A percentile compares a stretch with the other conserved stretches of the same genome.
Evolutionary conservation across 306 rosid genomes (phyloP).

Genomic region (Coriaria nepalensis): DNA sequence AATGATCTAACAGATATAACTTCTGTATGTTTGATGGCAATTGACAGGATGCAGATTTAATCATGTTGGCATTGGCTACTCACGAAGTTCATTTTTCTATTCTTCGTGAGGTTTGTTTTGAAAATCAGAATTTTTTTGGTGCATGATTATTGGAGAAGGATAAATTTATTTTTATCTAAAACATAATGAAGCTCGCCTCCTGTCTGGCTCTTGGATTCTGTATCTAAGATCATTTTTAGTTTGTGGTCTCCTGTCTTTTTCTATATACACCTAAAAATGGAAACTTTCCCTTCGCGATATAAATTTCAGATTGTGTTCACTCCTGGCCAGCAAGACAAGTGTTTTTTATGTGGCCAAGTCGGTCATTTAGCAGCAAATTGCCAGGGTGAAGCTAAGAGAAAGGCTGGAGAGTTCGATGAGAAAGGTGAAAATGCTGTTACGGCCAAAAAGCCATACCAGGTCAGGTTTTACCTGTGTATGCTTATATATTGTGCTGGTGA

Average conservation of each 20-base stretch:
- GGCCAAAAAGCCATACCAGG: constrained; percentile 86
- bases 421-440: constrained; percentile 43
- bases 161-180: no score
- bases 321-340: constrained; percentile 87
- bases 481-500: constrained; percentile 1
- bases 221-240: no score
- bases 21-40: constrained; percentile 2
- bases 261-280: no score
- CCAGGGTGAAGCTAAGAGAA: constrained; percentile 79
- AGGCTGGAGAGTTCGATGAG: constrained; percentile 80
- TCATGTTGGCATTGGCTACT: constrained; percentile 93
- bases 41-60: constrained; percentile 94
- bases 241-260: no score
- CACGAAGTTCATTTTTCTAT: constrained; percentile 96
- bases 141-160: background rate
- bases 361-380: constrained; percentile 89
- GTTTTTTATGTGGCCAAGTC: constrained; percentile 89
- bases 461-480: constrained; percentile 13
- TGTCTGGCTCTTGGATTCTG: no score
- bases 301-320: constrained; percentile 70
- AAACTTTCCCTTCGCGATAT: background rate
- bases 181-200: no score
- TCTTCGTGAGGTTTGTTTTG: constrained; percentile 76
- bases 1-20: background rate
- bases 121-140: background rate